Evolutionary conservation across 1,139 yeast genomes (phyloP), one percentile per base, ranked within the genome.

Genomic region (Casaregolazyma suthepensis): DNA sequence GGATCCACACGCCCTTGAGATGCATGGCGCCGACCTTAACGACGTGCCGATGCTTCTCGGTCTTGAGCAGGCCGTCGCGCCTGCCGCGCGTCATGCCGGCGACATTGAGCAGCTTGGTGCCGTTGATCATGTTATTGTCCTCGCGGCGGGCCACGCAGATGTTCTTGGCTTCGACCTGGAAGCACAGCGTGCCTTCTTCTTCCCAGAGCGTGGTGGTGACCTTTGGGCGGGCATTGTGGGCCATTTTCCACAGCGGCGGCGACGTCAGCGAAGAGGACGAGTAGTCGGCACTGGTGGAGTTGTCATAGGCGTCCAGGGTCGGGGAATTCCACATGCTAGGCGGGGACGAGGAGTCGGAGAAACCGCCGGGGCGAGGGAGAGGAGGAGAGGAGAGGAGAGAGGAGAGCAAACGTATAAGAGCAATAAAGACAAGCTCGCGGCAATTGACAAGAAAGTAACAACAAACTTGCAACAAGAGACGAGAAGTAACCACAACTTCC

Each of bases 181-280:
- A 88, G 68, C 98, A 91, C 48, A 91, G 70, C 0, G 97, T 91
- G 60, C 87, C 85, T 65, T 91, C 97, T 64, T 90, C 96, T 67
- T 90, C 96, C 98, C 98, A 91, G 80, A 88, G 81, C 3, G 96
- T 87, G 5, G 97, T 89, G 46, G 96, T 87, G 52, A 90, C 91
- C 56, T 93, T 75, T 10, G 96, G 96, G 55, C 59, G 43, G 37
- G 55, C 38, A 46, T 51, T 43, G 26, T 49, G 54, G 29, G 52
- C 52, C 44, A 45, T 20, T 38, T 38, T 37, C 47, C 48, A 50
- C 46, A 44, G 17, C 26, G 45, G 48, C 12, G 29, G 37, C 9
- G 40, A 35, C 9, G 31, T 26, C 31, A 26, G 12, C 10, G 31
- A 26, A 1, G 26, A 38, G 43, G 38, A 29, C 20, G 26, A 38